phyloP scores from a whole-genome alignment of 2,329 filamentous ascomycete species.

The Paecilomyces dactylethromorphus region DNA sequence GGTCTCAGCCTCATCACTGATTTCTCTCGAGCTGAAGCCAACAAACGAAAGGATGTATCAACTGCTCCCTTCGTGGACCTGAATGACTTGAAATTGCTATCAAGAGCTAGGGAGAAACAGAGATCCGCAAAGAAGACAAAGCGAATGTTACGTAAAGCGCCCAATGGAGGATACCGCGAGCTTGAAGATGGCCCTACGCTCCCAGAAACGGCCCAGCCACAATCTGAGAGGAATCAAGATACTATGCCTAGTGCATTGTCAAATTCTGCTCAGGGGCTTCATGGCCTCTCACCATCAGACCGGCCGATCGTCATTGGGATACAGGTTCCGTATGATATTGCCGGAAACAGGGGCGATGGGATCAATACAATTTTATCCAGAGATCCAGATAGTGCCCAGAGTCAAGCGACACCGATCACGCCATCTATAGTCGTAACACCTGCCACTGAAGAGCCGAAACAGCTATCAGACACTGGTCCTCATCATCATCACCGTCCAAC shows the following conservation, averaged over 20 bases:
- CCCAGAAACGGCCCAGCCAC: constrained; percentile 4
- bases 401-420: constrained; percentile 32
- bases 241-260: constrained; percentile 9
- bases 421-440: constrained; percentile 42
- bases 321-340: constrained; percentile 30
- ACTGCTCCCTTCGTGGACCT: constrained; percentile 26
- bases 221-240: constrained; percentile 4
- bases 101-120: constrained; percentile 25
- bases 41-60: constrained; percentile 6
- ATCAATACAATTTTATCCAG: constrained; percentile 7
- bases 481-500: constrained; percentile 23
- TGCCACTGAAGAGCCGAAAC: constrained; percentile 32
- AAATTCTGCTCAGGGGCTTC: constrained; percentile 16
- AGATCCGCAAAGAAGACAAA: constrained; percentile 17
- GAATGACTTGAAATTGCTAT: constrained; percentile 31
- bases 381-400: constrained; percentile 21
- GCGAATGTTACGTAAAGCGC: constrained; percentile 14
- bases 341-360: constrained; percentile 10
- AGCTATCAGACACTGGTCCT: constrained; percentile 22
- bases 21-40: constrained; percentile 20
- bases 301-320: constrained; percentile 42
- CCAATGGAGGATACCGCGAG: constrained; percentile 13
- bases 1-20: constrained; percentile 39
- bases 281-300: constrained; percentile 38
- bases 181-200: constrained; percentile 11